Evolutionary conservation across 2,329 filamentous ascomycete species (phyloP), one percentile per base, ranked within the genome.

Genomic region (Xylaria hypoxylon): DNA sequence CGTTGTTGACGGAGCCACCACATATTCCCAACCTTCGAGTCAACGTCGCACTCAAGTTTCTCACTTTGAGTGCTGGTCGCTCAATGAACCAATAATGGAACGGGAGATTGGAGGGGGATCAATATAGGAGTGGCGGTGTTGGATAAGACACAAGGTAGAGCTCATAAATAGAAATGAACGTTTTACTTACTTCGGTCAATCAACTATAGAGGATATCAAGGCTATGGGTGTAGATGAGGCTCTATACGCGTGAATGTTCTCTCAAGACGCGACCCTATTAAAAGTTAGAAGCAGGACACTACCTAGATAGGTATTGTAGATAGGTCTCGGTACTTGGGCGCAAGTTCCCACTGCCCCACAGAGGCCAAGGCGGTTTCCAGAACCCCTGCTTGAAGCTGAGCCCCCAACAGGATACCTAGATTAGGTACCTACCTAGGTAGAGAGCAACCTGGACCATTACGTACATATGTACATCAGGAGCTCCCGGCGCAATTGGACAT

Each of bases 241-340:
- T 63, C 33, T 52, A 48, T 35, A 71, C 73, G 73, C 71, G 71
- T 73, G 1, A 44, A 60, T 57, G 38, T 58, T 31, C 47, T 65
- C 33, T 47, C 53, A 45, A 71, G 68, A 73, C 73, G 72, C 73
- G 72, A 75, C 68, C 64, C 70, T 45, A 74, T 72, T 72, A 73
- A 72, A 71, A 47, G 71, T 64, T 22, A 62, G 64, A 70, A 58
- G 35, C n/a, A n/a, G n/a, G n/a, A n/a, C n/a, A n/a, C n/a, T n/a
- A n/a, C n/a, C n/a, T n/a, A n/a, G n/a, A n/a, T n/a, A n/a, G n/a
- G n/a, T n/a, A n/a, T n/a, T n/a, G n/a, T n/a, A n/a, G n/a, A n/a
- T n/a, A n/a, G n/a, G n/a, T n/a, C n/a, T n/a, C n/a, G n/a, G 35
- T 38, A 38, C 35, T 3, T 38, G 11, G 1, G 13, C 15, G 5